Base-by-base conservation (phyloP, 2,329 filamentous ascomycete species). In the Pestalotiopsis sp. region DNA sequence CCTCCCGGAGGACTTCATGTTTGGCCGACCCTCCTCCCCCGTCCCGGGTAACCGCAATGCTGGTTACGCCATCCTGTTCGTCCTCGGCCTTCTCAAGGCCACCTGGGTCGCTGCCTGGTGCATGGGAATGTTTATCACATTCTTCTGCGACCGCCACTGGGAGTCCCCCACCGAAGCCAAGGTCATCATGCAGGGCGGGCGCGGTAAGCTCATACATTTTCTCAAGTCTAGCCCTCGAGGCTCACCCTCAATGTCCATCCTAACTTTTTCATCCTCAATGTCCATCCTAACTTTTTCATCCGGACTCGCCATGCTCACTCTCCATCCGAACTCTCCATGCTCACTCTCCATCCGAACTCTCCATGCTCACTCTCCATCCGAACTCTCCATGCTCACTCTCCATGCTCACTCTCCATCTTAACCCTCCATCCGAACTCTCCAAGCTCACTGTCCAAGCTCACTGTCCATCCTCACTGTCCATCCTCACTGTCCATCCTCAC, bases 61-160 rank as follows among this genome's bases (percentile, higher is more conserved):
- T 39, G 60, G 60, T 23, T 39, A 20, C 13, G 6, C 36, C 12
- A 45, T 63, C 1, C n/a, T 63, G 17, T 14, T 2, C 4, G 14
- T 64, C 11, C 17, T 49, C 12, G 11, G 20, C 36, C 20, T 68
- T 4, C 64, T 73, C 68, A 72, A 71, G 68, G 13, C 31, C 13
- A 60, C 59, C 25, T 73, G 72, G 71, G 27, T 73, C 13, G 56
- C 36, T 2, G 12, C 71, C 5, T 71, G 68, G 70, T 25, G 72
- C 17, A 66, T 69, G 66, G 62, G 39, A 27, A 49, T 71, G 4
- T 49, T 70, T 49, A 69, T 68, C 13, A 71, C 68, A n/a, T 68
- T 68, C 57, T 61, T 72, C 39, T 59, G 52, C n/a, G 71, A 72
- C 62, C 56, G 64, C 31, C 23, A 72, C 4, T 72, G 69, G 70